These are phyloP conservation scores for Malus asiatica DNA, from an alignment of 306 rosid species.

Conservation along the genomic window DNA sequence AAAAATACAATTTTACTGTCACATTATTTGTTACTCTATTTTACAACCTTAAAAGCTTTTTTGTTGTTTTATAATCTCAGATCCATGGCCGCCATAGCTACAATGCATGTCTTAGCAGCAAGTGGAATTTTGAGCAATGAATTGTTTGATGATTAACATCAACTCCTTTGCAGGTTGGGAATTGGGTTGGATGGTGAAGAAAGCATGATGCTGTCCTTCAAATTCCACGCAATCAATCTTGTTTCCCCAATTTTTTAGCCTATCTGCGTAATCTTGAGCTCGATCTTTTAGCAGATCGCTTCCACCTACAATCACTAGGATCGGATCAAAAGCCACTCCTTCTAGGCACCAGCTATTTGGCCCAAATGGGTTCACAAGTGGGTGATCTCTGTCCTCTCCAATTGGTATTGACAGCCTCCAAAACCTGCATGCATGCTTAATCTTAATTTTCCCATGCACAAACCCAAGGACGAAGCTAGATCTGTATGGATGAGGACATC, in stretches of 20 bases:
- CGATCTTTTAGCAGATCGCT: slow-evolving; percentile 69
- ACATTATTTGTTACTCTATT: no score
- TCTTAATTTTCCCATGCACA: not conserved
- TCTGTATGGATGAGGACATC: no score
- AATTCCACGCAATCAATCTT: slow-evolving; percentile 53
- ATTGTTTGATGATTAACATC: slow-evolving; percentile 48
- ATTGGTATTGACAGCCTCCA: slow-evolving; percentile 78
- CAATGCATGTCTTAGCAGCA: not conserved
- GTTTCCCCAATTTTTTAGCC: slow-evolving; percentile 55
- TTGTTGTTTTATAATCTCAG: no score
- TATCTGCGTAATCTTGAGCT: slow-evolving; percentile 48
- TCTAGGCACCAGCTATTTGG: slow-evolving; percentile 45
- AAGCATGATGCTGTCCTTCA: slow-evolving; percentile 77
- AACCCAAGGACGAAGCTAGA: not conserved
- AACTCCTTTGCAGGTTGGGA: slow-evolving; percentile 41
- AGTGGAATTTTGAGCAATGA: slow-evolving; percentile 32
- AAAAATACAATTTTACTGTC: no score
- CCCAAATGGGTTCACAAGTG: slow-evolving; percentile 75
- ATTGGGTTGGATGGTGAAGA: slow-evolving; percentile 66
- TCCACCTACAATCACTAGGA: slow-evolving; percentile 54
- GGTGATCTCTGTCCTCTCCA: slow-evolving; percentile 61
- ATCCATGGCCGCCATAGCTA: not conserved
- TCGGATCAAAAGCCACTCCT: slow-evolving; percentile 45
- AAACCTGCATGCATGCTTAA: slow-evolving; percentile 30
- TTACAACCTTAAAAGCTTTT: no score